These are phyloP conservation scores for Pseudogymnoascus sp. DNA, from an alignment of 2,329 filamentous ascomycete genomes.

Conservation along the genomic window DNA sequence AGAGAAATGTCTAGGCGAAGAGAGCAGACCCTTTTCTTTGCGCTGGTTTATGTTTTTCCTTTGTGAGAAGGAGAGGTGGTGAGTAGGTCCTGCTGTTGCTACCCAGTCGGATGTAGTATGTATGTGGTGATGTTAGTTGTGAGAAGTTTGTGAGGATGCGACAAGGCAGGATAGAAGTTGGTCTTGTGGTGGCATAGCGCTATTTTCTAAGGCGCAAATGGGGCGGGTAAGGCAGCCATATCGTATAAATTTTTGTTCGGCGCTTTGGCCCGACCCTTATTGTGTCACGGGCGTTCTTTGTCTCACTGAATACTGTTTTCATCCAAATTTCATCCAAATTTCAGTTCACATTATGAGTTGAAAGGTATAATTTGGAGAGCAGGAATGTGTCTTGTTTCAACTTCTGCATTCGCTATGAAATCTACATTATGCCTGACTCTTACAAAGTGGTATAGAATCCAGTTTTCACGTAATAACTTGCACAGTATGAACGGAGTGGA, in stretches of 20 bases:
- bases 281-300: background rate
- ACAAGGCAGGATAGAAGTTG: background rate
- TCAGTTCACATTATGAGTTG: background rate
- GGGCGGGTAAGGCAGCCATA: background rate
- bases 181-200: background rate
- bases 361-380: background rate
- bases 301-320: background rate
- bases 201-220: background rate
- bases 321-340: background rate
- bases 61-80: background rate
- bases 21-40: constrained; percentile 10
- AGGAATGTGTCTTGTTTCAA: no score
- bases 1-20: constrained; percentile 8
- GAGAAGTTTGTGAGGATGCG: background rate
- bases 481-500: background rate
- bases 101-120: background rate
- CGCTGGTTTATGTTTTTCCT: background rate
- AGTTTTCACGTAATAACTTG: background rate
- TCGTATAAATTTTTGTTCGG: background rate
- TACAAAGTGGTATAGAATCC: background rate
- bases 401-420: background rate
- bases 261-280: background rate
- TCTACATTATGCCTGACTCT: background rate
- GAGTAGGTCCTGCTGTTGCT: background rate
- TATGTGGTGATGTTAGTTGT: background rate